Conservation (phyloP, 2,329 filamentous ascomycete genomes). For the Pseudohalonectria lignicola region DNA sequence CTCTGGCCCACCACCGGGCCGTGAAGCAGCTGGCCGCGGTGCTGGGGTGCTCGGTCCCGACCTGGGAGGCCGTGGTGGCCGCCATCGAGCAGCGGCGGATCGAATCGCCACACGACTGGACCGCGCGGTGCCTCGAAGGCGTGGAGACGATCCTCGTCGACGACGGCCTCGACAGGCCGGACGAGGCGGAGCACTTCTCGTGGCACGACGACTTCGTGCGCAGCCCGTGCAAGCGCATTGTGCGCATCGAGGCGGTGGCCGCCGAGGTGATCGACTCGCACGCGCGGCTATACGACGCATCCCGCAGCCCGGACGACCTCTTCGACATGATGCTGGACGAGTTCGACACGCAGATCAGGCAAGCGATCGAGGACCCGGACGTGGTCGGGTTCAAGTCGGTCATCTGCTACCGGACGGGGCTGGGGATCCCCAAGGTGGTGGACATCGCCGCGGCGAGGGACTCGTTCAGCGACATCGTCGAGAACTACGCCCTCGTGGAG, state of each 20-base stretch:
- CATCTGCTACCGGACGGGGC: conserved; percentile 69
- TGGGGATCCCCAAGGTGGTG: conserved; percentile 41
- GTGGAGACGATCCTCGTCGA: conserved; percentile 63
- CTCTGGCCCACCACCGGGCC: conserved; percentile 60
- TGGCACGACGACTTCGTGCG: conserved; percentile 58
- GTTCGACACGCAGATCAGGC: conserved; percentile 40
- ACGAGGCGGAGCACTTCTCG: conserved; percentile 37
- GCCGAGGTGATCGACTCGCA: conserved; percentile 44
- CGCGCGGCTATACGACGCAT: conserved; percentile 16
- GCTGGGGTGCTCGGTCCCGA: conserved; percentile 47
- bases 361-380: conserved; percentile 49
- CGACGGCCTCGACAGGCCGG: conserved; percentile 52
- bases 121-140: conserved; percentile 47
- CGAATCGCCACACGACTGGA: conserved; percentile 43
- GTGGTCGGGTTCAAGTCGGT: conserved; percentile 77
- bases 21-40: conserved; percentile 55
- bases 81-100: conserved; percentile 28
- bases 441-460: conserved; percentile 28
- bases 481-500: conserved; percentile 15
- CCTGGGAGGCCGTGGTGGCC: conserved; percentile 43
- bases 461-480: conserved; percentile 24
- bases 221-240: conserved; percentile 58
- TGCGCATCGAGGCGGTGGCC: conserved; percentile 66
- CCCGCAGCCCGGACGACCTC: conserved; percentile 18
- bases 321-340: conserved; percentile 33